Percentiles rank a stretch among this genome's conserved stretches.
These are phyloP conservation scores for Camellia japonica DNA, from an alignment of 148 eudicot species.

Conservation along the genomic window DNA sequence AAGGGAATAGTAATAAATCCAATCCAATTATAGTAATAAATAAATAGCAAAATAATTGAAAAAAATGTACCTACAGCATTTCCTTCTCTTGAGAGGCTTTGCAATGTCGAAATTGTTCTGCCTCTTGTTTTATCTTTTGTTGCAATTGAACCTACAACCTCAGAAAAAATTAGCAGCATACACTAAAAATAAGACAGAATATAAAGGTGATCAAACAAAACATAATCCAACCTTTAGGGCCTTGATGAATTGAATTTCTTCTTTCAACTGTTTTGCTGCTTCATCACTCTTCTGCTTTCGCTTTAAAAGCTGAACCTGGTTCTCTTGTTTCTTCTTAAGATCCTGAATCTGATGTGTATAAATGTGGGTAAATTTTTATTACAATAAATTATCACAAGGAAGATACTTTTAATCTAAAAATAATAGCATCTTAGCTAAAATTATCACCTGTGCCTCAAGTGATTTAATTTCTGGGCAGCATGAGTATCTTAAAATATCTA, in stretches of 20 bases:
- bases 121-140: conserved; percentile 96
- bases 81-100: conserved; percentile 97
- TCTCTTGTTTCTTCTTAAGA: conserved; percentile 97
- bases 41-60: neutral
- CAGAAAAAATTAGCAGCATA: conserved; percentile 20
- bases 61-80: conserved; percentile 67
- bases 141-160: conserved; percentile 83
- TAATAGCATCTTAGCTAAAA: conserved; percentile 1
- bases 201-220: conserved; percentile 16
- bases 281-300: conserved; percentile 99
- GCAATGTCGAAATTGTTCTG: conserved; percentile 98
- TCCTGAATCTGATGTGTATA: conserved; percentile 60
- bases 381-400: neutral
- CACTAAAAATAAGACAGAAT: neutral
- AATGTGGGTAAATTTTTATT: neutral
- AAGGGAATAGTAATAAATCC: neutral
- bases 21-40: neutral
- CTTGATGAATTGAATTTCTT: conserved; percentile 91
- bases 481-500: conserved; percentile 83
- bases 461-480: conserved; percentile 71
- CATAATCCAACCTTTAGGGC: conserved; percentile 71
- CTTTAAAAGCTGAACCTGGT: conserved; percentile 86
- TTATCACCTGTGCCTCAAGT: conserved; percentile 85
- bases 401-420: neutral
- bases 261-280: conserved; percentile 90